Conservation (phyloP, 164 flowering plant species). For the Paratinospora sagittata region DNA sequence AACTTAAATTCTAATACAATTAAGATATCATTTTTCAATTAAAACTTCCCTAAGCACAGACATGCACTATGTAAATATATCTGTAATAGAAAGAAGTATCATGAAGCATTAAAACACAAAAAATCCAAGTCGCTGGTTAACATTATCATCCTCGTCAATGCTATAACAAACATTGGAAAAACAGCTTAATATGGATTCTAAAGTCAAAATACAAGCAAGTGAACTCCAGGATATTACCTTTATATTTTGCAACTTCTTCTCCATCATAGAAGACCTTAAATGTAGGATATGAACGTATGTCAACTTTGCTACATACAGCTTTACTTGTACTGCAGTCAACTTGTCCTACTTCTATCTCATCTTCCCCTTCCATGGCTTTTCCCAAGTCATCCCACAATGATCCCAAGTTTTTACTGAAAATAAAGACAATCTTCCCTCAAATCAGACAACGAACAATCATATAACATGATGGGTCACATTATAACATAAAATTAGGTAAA, state of each 20-base stretch:
- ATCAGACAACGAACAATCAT: conserved; percentile 2
- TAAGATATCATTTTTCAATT: not conserved
- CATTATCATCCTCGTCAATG: too few relatives aligned
- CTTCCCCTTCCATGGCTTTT: conserved; percentile 77
- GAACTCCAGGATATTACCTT: conserved; percentile 42
- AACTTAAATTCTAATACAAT: not conserved
- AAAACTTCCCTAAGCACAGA: not conserved
- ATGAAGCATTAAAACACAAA: not conserved
- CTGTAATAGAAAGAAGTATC: not conserved
- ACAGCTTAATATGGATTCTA: not conserved
- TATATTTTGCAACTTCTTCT: conserved; percentile 81
- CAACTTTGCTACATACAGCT: conserved; percentile 77
- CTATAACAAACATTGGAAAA: not conserved
- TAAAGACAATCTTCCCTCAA: not conserved
- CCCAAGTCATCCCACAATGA: conserved; percentile 92
- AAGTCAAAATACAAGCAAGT: not conserved
- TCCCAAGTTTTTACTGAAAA: conserved; percentile 82
- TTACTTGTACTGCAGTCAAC: conserved; percentile 73
- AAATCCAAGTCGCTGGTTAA: not conserved
- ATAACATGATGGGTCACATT: not conserved
- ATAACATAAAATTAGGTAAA: not conserved
- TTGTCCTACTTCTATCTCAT: conserved; percentile 90
- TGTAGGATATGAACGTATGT: conserved; percentile 95
- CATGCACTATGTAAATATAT: not conserved
- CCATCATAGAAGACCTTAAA: conserved; percentile 93